These are phyloP conservation scores for Stenogyne calaminthoides DNA, from an alignment of 305 asterid genomes.

Conservation along the genomic window DNA sequence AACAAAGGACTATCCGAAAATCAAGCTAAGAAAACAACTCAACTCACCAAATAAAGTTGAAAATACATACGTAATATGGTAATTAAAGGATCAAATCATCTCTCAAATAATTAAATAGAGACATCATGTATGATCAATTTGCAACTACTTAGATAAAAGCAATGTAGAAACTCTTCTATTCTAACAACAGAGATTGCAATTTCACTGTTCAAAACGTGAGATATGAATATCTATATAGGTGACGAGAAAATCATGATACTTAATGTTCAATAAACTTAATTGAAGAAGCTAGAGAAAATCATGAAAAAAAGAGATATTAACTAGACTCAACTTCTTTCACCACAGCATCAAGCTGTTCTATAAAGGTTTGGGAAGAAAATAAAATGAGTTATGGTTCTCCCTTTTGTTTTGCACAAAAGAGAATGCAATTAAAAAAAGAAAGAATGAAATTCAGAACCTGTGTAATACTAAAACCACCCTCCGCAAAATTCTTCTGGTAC, in stretches of 20 bases:
- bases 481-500: constrained; percentile 83
- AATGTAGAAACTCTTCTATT: background rate
- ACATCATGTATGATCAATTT: background rate
- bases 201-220: background rate
- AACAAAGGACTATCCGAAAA: background rate
- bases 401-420: too few relatives aligned
- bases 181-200: background rate
- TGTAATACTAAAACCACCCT: constrained; percentile 79
- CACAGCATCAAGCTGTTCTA: constrained; percentile 95
- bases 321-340: constrained; percentile 56
- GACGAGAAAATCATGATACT: background rate
- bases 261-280: background rate
- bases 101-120: background rate
- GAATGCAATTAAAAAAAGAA: background rate
- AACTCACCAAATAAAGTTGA: background rate
- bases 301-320: background rate
- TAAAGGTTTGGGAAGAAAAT: constrained; percentile 33
- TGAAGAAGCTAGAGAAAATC: background rate
- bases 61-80: background rate
- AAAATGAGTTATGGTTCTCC: constrained; percentile 17
- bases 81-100: background rate
- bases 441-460: constrained; percentile 62
- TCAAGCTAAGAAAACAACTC: too few relatives aligned
- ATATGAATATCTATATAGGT: background rate
- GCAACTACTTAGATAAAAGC: constrained; percentile 1